Percentiles rank a stretch among this genome's conserved stretches.
These are phyloP conservation scores for Russula compacta DNA, from an alignment of 768 basidiomycete genomes.

Conservation along the genomic window DNA sequence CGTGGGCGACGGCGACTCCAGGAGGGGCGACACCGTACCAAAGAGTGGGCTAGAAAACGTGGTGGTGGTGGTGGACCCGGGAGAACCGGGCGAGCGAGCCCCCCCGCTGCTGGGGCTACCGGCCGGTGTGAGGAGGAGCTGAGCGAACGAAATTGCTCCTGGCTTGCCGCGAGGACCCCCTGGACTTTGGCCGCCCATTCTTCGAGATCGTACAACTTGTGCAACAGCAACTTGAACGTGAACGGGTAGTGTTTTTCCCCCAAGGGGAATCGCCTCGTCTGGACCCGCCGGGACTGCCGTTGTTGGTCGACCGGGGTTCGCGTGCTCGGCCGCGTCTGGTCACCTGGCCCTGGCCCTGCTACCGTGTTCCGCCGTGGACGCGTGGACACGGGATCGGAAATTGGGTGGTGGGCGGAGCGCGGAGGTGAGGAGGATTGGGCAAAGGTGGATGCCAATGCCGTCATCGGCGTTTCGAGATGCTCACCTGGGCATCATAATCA, in stretches of 20 bases:
- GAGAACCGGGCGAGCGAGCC: background rate
- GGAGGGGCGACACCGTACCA: background rate
- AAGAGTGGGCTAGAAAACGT: constrained; percentile 5
- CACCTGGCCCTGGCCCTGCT: background rate
- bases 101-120: background rate
- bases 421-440: background rate
- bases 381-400: background rate
- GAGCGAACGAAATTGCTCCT: constrained; percentile 18
- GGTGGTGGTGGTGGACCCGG: background rate
- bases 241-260: constrained; percentile 18
- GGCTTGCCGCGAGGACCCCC: constrained; percentile 17
- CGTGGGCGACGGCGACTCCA: background rate
- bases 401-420: background rate
- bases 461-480: constrained; percentile 10
- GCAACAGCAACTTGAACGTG: constrained; percentile 19
- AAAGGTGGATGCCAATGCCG: constrained; percentile 8
- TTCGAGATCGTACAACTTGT: constrained; percentile 21
- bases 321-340: background rate
- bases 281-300: background rate
- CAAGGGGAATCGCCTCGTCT: constrained; percentile 12
- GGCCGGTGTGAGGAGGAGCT: background rate
- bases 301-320: background rate
- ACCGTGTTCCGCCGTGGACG: constrained; percentile 19
- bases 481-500: background rate
- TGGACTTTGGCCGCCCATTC: constrained; percentile 20